Conservation (phyloP, 345 rosid species). For the Cardamine occulta region DNA sequence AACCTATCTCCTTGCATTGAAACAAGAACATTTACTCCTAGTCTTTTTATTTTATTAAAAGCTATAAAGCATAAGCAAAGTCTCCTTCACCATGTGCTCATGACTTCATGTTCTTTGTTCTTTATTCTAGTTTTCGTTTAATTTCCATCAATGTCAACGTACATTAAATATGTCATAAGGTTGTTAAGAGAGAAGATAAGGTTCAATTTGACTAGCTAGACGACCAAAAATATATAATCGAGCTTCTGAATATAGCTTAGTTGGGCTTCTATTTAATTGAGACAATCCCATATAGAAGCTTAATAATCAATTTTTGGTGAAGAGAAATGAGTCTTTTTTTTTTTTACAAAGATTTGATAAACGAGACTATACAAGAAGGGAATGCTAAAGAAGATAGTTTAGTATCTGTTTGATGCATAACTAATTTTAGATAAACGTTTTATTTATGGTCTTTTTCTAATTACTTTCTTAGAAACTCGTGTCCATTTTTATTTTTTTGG, state of each 20-base stretch:
- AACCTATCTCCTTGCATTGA: constrained; percentile 38
- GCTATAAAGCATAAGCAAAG: constrained; percentile 11
- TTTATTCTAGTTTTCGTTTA: constrained; percentile 6
- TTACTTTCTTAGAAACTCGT: neutral
- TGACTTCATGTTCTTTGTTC: constrained; percentile 34
- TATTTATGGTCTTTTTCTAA: neutral
- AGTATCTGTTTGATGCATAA: neutral
- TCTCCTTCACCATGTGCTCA: constrained; percentile 21
- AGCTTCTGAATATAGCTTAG: neutral
- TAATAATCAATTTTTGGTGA: neutral
- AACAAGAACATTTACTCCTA: constrained; percentile 21
- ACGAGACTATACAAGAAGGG: too few species aligned
- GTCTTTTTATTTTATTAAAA: neutral
- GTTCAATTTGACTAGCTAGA: constrained; percentile 10
- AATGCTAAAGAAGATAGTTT: neutral
- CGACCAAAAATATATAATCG: neutral
- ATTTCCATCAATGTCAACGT: constrained; percentile 9
- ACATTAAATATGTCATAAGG: neutral
- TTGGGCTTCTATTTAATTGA: constrained; percentile 9
- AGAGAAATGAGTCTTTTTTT: neutral
- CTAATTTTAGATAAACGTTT: too few species aligned
- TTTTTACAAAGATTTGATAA: too few species aligned
- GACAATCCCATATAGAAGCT: neutral
- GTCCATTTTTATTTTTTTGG: constrained; percentile 47
- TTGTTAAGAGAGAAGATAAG: neutral